Evolutionary conservation across 2,329 filamentous ascomycete genomes (phyloP).

Genomic region (Talaromyces amestolkiae): DNA sequence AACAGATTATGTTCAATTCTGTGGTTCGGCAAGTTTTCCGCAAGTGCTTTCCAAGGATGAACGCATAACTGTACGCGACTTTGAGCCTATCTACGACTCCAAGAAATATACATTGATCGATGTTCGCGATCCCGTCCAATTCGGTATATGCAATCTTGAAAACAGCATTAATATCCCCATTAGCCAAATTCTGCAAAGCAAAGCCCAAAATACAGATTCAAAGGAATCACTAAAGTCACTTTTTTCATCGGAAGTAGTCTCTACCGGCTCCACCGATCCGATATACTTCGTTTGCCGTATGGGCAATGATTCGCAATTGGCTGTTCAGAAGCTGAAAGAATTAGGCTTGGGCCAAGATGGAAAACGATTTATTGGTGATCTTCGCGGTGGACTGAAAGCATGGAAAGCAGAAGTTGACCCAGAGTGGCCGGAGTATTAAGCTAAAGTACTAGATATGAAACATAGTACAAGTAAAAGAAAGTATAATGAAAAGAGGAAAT

Average conservation of each 20-base stretch:
- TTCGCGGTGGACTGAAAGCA: slow-evolving; percentile 43
- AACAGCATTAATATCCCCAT: slow-evolving; percentile 65
- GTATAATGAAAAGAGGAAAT: neutral
- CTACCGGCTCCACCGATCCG: slow-evolving; percentile 27
- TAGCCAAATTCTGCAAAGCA: slow-evolving; percentile 36
- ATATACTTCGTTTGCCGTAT: slow-evolving; percentile 49
- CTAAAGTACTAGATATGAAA: neutral
- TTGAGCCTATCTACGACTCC: slow-evolving; percentile 37
- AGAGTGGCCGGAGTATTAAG: slow-evolving; percentile 39
- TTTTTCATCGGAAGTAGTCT: slow-evolving; percentile 29
- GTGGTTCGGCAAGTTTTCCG: slow-evolving; percentile 61
- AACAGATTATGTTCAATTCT: slow-evolving; percentile 83
- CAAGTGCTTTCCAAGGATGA: slow-evolving; percentile 61
- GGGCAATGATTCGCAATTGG: slow-evolving; percentile 51
- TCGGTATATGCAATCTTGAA: slow-evolving; percentile 71
- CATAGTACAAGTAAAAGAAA: neutral
- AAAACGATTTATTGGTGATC: slow-evolving; percentile 39
- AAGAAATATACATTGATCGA: slow-evolving; percentile 59
- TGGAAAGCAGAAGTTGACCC: slow-evolving; percentile 45
- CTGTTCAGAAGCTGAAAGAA: slow-evolving; percentile 43
- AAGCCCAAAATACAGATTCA: slow-evolving; percentile 21
- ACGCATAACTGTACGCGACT: slow-evolving; percentile 65
- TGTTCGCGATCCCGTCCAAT: slow-evolving; percentile 81
- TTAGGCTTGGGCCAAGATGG: slow-evolving; percentile 35
- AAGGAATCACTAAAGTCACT: slow-evolving; percentile 24